Evolutionary conservation across 192 early-diverging fungal genomes (phyloP).

Genomic region (Radiomyces spectabilis): DNA sequence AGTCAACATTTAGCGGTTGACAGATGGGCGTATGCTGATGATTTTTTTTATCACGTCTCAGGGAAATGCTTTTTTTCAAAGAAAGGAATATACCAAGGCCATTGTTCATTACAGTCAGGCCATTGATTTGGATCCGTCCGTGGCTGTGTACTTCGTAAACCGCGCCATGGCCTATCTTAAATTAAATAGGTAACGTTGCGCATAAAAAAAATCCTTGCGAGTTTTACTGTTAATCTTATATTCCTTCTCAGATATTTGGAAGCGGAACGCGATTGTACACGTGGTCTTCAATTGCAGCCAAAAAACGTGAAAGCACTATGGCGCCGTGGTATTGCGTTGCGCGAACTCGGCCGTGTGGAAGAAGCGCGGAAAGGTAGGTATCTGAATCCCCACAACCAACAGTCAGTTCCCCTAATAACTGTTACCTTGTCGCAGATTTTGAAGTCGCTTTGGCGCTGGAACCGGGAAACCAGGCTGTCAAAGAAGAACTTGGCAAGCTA

Average conservation of each 20-base stretch:
- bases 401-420: not conserved
- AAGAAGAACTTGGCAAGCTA: conserved; percentile 53
- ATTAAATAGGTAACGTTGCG: conserved; percentile 41
- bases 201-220: not conserved
- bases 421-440: conserved; percentile 43
- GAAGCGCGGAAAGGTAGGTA: conserved; percentile 44
- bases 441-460: conserved; percentile 56
- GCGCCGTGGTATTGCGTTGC: conserved; percentile 61
- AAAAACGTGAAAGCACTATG: conserved; percentile 76
- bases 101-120: conserved; percentile 55
- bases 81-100: conserved; percentile 48
- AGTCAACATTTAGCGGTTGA: not conserved
- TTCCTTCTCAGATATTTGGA: conserved; percentile 37
- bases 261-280: conserved; percentile 63
- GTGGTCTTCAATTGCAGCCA: conserved; percentile 47
- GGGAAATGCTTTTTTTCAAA: conserved; percentile 58
- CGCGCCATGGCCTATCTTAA: conserved; percentile 82
- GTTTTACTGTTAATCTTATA: not conserved
- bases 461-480: conserved; percentile 55
- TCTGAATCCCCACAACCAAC: not conserved
- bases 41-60: conserved; percentile 1
- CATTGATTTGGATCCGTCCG: conserved; percentile 53
- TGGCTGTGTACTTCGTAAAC: conserved; percentile 57
- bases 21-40: not conserved
- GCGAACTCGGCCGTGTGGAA: conserved; percentile 36